These are phyloP conservation scores for Paramecium bursaria DNA, from an alignment of 73 alveolate species.

Conservation along the genomic window DNA sequence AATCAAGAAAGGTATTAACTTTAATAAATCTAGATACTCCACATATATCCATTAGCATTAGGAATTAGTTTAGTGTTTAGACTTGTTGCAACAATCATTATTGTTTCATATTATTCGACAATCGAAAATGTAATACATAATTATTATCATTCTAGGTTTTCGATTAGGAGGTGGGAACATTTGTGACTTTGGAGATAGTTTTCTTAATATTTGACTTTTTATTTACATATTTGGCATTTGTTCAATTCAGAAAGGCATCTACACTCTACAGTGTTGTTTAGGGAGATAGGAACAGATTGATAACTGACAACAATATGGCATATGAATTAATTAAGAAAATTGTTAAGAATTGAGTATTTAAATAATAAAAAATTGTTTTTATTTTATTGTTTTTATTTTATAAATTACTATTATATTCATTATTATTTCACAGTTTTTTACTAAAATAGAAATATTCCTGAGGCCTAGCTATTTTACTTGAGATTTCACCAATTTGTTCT, in stretches of 20 bases:
- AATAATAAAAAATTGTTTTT: no score
- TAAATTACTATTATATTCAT: no score
- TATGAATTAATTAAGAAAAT: constrained; percentile 55
- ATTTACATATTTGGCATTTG: constrained; percentile 25
- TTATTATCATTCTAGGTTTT: background rate
- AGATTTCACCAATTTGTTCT: no score
- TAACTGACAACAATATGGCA: constrained; percentile 60
- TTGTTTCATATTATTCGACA: constrained; percentile 30
- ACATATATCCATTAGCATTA: constrained; percentile 34
- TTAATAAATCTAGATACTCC: constrained; percentile 8
- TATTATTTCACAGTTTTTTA: no score
- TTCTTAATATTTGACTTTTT: constrained; percentile 11
- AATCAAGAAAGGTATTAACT: constrained; percentile 42
- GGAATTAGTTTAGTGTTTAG: constrained; percentile 47
- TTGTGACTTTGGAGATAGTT: constrained; percentile 34
- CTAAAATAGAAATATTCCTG: no score
- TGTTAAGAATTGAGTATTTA: constrained; percentile 37
- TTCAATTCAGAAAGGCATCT: constrained; percentile 27
- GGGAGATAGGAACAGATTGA: constrained; percentile 47
- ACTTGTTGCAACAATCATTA: constrained; percentile 20
- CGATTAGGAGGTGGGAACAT: constrained; percentile 56
- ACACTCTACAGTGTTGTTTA: constrained; percentile 22
- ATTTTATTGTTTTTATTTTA: no score
- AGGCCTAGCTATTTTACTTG: no score
- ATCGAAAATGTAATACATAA: constrained; percentile 8